Base-by-base conservation (phyloP, 108 stramenopile species). In the Cyclotella cryptica region DNA sequence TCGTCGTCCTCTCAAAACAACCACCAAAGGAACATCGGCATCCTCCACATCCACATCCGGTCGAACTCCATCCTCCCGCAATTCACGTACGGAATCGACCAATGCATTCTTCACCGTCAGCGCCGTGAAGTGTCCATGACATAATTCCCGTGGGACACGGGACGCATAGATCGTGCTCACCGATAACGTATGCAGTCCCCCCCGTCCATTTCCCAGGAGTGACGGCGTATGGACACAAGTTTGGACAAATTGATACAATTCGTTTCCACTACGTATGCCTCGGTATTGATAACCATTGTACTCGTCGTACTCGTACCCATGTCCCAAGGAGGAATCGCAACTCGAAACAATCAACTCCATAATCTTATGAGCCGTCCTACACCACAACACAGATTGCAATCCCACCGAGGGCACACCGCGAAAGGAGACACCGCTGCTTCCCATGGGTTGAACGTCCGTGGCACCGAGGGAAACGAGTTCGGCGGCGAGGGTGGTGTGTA, bases 31-130 rank as follows among this genome's bases (percentile, higher is more conserved):
- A 5, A 95, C 89, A 71, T 92, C 92, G 3, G 94, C 69, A 84
- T 92, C 75, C 19, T 86, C 84, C 49, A 84, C 46, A 76, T 92
- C 89, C 4, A 95, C 90, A 76, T 84, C 63, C 8, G 94, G 94
- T 18, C 94, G 86, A 39, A 80, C 83, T 1, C 90, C 89, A 40
- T 84, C 84, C 15, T 84, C 82, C 66, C 89, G 73, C 39, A 87
- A 19, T 15, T 95, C 89, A 22, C 94, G 71, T n/a, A 89, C 89
- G 6, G 75, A 62, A 75, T 95, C 94, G 9, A 87, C 87, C 19
- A 95, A 57, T 12, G 94, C 89, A 83, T 92, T 93, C 79, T 92
- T 95, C 14, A 95, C 86, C 1, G 89, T 89, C 69, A 95, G 63
- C 0, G 90, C 89, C 3, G 91, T 87, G 45, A 85, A 95, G 69